phyloP scores from a whole-genome alignment of 768 basidiomycete genomes.

The Calvatia gigantea region DNA sequence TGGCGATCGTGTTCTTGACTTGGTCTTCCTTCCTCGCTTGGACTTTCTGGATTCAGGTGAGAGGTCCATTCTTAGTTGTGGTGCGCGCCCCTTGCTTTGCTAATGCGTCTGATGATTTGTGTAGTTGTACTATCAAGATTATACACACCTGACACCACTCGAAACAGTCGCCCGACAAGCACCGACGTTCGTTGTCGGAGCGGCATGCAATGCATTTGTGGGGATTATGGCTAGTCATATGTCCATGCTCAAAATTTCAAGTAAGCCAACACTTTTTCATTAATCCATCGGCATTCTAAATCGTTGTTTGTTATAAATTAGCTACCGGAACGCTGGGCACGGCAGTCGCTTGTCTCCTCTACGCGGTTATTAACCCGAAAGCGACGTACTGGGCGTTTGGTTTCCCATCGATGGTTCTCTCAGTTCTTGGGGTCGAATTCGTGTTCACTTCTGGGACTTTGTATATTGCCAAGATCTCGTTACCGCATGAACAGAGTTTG shows the following conservation, averaged over 20 bases:
- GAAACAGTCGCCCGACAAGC: constrained; percentile 62
- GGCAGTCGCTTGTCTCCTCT: constrained; percentile 53
- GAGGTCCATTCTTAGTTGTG: neutral
- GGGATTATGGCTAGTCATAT: constrained; percentile 55
- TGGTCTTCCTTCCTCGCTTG: constrained; percentile 58
- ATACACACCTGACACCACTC: constrained; percentile 48
- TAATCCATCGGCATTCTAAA: neutral
- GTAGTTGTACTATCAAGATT: constrained; percentile 74
- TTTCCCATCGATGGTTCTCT: constrained; percentile 62
- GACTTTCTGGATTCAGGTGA: constrained; percentile 34
- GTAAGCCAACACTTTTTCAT: constrained; percentile 30
- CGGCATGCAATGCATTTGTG: constrained; percentile 62
- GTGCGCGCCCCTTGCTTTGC: neutral
- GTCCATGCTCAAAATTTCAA: constrained; percentile 52
- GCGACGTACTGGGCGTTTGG: constrained; percentile 72
- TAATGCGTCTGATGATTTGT: neutral
- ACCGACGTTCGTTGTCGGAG: constrained; percentile 68
- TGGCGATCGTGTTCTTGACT: constrained; percentile 57
- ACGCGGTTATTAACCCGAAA: constrained; percentile 59
- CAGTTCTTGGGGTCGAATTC: constrained; percentile 78
- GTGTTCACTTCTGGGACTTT: constrained; percentile 71
- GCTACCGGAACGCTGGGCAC: constrained; percentile 56
- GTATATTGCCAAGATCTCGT: constrained; percentile 66
- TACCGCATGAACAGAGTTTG: constrained; percentile 70
- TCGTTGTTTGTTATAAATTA: neutral